Base-by-base conservation (phyloP, 352 stramenopile species). In the Phytophthora vignae region DNA sequence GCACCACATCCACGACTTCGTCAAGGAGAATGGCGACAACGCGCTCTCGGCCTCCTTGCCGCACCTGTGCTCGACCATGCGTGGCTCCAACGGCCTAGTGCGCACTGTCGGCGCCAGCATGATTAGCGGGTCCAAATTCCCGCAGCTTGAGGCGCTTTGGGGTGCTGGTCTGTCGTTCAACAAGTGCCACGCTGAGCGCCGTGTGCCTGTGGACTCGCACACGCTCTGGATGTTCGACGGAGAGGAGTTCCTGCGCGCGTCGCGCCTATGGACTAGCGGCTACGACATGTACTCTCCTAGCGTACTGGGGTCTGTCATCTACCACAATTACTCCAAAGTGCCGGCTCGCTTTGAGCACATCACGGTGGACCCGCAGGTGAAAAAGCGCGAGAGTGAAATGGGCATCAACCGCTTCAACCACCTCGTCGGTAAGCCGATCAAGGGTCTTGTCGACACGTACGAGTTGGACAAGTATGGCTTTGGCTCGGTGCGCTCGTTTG, bases 1-100 rank as follows among this genome's bases (percentile, higher is more conserved):
- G 60, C 89, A 96, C 67, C 81, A 96, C 68, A 84, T 93, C 55
- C 83, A 96, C 74, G 78, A 95, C 69, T 95, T 93, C 65, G 81
- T 95, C 55, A 81, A 86, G 62, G 77, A 87, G 55, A 93, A 94
- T 54, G 89, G 87, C 48, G 83, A 93, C 73, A 95, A 96, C 72
- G 88, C 78, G 36, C 60, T 77, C 10, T 78, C 79, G 15, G 79
- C 75, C 6, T 91, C 81, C 53, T 69, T 92, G 21, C 89, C 87
- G 48, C 89, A 96, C 55, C 60, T 94, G 48, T 94, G 89, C 70
- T 85, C 84, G 49, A 94, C 89, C 14, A 92, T 81, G 52, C 85
- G 85, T 36, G 87, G 87, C n/a, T 67, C 73, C 31, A 90, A 92
- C 61, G 83, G 84, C 12, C 70, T 84, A 19, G 87, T 96, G 29